Evolutionary conservation across 495 filamentous ascomycete genomes (phyloP), one percentile per base, ranked within the genome.

Genomic region (Xylaria castorea): DNA sequence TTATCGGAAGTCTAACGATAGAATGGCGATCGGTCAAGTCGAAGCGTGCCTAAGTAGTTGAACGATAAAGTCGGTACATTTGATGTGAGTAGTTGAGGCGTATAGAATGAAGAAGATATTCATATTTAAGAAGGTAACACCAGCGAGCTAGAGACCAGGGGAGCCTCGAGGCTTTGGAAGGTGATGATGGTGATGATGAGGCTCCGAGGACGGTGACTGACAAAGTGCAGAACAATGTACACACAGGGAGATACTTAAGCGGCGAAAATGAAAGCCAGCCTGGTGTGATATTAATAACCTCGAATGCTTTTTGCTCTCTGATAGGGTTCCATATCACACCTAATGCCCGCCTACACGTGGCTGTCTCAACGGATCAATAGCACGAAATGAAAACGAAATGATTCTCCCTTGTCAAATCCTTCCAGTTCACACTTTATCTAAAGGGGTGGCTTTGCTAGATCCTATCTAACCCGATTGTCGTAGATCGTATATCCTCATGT

Each of bases 1-100:
- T 84, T 25, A 32, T 84, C 0, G 83, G 80, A 25, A 70, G 76
- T 20, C 61, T 77, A 12, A 69, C 53, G 7, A 81, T 85, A 75
- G 83, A 85, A 66, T 85, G 84, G 84, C 77, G 70, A 65, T 83
- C 68, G 53, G 76, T 85, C 34, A 84, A 84, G 74, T 58, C 55
- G 30, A 77, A 76, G 55, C 48, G 68, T 42, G 22, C 60, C 36
- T 64, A 46, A 44, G 22, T 22, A 61, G 53, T 57, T 8, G 51
- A 55, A 53, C 2, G 22, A 27, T 11, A 4, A 27, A 16, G 3
- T 14, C 3, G 30, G 9, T 27, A 53, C 22, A 42, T 14, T 14
- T 14, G 0, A 42, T 14, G 38, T 2, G 38, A 42, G 11, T 42
- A 14, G 12, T 42, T 42, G 9, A 42, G 14, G 14, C 38, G 12